Conservation (phyloP, 2,329 filamentous ascomycete genomes). For the Epichloe uncinata region DNA sequence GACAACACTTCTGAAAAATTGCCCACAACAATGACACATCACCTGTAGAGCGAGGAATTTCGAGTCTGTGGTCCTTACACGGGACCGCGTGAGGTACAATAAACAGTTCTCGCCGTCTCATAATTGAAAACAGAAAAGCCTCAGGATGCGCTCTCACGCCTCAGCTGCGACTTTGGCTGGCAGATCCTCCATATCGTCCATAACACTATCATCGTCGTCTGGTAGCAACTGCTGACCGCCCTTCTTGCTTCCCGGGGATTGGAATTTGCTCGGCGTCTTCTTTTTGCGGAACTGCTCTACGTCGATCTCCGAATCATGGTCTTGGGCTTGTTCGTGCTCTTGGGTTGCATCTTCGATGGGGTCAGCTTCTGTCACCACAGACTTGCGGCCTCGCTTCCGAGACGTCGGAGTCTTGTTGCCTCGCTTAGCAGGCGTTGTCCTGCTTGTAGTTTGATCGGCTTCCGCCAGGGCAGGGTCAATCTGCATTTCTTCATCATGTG, state of each 20-base stretch:
- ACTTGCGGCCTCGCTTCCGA: slow-evolving; percentile 12
- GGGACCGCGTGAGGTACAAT: neutral
- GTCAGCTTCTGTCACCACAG: slow-evolving; percentile 15
- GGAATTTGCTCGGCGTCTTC: slow-evolving; percentile 18
- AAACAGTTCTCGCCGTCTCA: neutral
- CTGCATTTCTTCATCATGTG: slow-evolving; percentile 15
- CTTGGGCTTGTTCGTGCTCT: slow-evolving; percentile 6
- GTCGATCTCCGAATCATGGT: slow-evolving; percentile 15
- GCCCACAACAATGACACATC: no score
- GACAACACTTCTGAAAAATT: no score
- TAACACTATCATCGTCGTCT: slow-evolving; percentile 20
- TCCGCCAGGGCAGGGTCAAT: slow-evolving; percentile 19
- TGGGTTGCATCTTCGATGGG: slow-evolving; percentile 18
- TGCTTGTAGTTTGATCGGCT: slow-evolving; percentile 11
- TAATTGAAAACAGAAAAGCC: neutral
- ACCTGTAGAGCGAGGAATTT: no score
- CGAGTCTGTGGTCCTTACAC: no score
- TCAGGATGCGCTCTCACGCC: neutral
- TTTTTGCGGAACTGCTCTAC: slow-evolving; percentile 14
- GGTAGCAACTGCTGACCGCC: slow-evolving; percentile 2
- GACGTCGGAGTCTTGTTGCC: slow-evolving; percentile 12
- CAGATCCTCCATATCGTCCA: slow-evolving; percentile 33
- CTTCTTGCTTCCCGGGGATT: slow-evolving; percentile 8
- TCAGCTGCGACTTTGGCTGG: slow-evolving; percentile 14
- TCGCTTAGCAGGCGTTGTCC: slow-evolving; percentile 15